Conservation (phyloP, 75 land plant species). For the Pinus taeda region DNA sequence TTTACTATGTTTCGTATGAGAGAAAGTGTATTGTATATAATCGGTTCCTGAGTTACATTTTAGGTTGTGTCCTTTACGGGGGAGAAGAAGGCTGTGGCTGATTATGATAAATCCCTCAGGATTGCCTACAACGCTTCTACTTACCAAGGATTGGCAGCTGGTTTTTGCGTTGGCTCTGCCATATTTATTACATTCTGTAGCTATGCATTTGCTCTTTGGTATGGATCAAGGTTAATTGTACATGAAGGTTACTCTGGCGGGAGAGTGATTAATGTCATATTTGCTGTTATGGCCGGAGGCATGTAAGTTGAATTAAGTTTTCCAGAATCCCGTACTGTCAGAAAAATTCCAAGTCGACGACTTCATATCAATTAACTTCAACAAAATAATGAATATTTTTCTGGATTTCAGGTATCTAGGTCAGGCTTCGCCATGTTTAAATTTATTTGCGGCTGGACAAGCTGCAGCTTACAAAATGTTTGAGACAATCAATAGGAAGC, state of each 20-base stretch:
- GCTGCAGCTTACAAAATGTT: slow-evolving; percentile 98
- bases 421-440: slow-evolving; percentile 78
- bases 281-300: slow-evolving; percentile 50
- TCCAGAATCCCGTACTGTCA: neutral
- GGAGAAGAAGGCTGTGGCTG: slow-evolving; percentile 38
- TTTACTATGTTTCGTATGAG: neutral
- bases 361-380: neutral
- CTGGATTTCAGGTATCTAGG: slow-evolving; percentile 62
- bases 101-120: slow-evolving; percentile 34
- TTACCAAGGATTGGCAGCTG: slow-evolving; percentile 43
- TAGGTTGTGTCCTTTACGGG: slow-evolving; percentile 62
- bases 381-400: neutral
- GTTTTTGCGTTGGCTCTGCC: slow-evolving; percentile 42
- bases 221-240: slow-evolving; percentile 42
- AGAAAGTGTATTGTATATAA: neutral
- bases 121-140: slow-evolving; percentile 33
- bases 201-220: slow-evolving; percentile 53
- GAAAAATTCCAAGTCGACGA: neutral
- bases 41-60: neutral
- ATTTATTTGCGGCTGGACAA: slow-evolving; percentile 79
- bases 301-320: slow-evolving; percentile 29
- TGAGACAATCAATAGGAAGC: slow-evolving; percentile 78
- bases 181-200: slow-evolving; percentile 31
- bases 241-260: slow-evolving; percentile 49
- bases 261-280: slow-evolving; percentile 40